Evolutionary conservation across 371 early-diverging fungal genomes (phyloP).

Genomic region (Choanephora cucurbitarum): DNA sequence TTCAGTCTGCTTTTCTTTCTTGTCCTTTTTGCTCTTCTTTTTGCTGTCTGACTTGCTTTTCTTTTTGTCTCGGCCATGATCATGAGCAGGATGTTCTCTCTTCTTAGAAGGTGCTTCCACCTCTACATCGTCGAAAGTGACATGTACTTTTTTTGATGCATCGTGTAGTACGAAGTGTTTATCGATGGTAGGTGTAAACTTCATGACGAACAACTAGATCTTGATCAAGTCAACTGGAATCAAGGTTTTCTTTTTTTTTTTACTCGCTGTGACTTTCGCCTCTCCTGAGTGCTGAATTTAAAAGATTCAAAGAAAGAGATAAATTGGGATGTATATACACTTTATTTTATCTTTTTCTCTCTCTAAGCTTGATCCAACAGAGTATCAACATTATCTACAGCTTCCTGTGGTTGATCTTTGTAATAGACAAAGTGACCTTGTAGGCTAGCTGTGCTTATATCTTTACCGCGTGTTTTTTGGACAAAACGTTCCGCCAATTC

Average conservation of each 20-base stretch:
- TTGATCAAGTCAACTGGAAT: no score
- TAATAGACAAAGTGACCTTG: slow-evolving; percentile 96
- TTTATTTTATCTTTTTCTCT: slow-evolving; percentile 2
- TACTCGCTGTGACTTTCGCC: no score
- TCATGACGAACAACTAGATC: slow-evolving; percentile 14
- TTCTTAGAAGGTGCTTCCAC: slow-evolving; percentile 12
- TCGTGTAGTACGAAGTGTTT: slow-evolving; percentile 30
- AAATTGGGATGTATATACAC: no score
- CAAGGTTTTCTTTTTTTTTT: neutral
- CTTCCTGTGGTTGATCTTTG: slow-evolving; percentile 76
- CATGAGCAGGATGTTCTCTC: slow-evolving; percentile 12
- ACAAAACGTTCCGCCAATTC: slow-evolving; percentile 76
- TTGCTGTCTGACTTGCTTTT: slow-evolving; percentile 1
- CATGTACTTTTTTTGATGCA: slow-evolving; percentile 34
- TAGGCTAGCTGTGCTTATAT: slow-evolving; percentile 81
- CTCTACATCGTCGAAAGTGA: slow-evolving; percentile 37
- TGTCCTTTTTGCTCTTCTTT: slow-evolving; percentile 13
- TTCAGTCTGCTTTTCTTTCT: slow-evolving; percentile 16
- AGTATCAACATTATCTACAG: slow-evolving; percentile 53
- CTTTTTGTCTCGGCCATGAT: neutral
- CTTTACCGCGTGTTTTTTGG: slow-evolving; percentile 45
- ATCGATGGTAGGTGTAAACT: slow-evolving; percentile 36
- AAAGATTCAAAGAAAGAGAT: no score
- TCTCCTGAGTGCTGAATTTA: no score
- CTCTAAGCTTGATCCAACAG: slow-evolving; percentile 34